These are phyloP conservation scores for Sarcomyxa edulis DNA, from an alignment of 768 basidiomycete species.

Conservation along the genomic window DNA sequence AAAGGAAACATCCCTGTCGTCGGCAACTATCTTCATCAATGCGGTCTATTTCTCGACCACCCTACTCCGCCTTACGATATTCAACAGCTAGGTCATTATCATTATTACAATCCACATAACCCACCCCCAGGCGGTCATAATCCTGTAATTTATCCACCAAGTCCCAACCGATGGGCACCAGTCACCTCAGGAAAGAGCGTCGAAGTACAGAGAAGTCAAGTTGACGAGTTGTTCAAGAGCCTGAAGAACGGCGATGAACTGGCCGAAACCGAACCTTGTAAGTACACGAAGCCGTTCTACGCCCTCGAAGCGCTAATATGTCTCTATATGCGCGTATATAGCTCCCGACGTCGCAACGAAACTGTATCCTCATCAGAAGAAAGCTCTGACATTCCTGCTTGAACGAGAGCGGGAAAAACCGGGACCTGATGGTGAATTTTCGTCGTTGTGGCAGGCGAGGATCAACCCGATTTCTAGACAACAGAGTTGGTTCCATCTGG, in stretches of 20 bases:
- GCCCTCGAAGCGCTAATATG: too few species aligned
- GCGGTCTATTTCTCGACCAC: conserved; percentile 72
- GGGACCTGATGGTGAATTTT: conserved; percentile 52
- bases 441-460: conserved; percentile 68
- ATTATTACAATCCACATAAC: conserved; percentile 88
- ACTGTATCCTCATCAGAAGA: conserved; percentile 97
- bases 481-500: conserved; percentile 70
- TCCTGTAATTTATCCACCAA: conserved; percentile 30
- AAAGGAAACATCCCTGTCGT: conserved; percentile 89
- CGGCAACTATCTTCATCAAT: conserved; percentile 65
- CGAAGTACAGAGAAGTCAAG: conserved; percentile 88
- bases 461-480: conserved; percentile 40
- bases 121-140: conserved; percentile 67
- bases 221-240: conserved; percentile 90
- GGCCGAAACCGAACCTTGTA: conserved; percentile 80
- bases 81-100: conserved; percentile 52
- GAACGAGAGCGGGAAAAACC: conserved; percentile 75
- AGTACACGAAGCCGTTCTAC: conserved; percentile 26
- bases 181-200: conserved; percentile 67
- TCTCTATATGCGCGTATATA: conserved; percentile 21
- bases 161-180: conserved; percentile 50
- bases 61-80: conserved; percentile 65
- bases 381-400: conserved; percentile 91
- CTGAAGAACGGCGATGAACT: conserved; percentile 86
- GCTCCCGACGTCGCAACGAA: conserved; percentile 73